phyloP scores from a whole-genome alignment of 2,329 filamentous ascomycete genomes.

The Aspergillus sp. region DNA sequence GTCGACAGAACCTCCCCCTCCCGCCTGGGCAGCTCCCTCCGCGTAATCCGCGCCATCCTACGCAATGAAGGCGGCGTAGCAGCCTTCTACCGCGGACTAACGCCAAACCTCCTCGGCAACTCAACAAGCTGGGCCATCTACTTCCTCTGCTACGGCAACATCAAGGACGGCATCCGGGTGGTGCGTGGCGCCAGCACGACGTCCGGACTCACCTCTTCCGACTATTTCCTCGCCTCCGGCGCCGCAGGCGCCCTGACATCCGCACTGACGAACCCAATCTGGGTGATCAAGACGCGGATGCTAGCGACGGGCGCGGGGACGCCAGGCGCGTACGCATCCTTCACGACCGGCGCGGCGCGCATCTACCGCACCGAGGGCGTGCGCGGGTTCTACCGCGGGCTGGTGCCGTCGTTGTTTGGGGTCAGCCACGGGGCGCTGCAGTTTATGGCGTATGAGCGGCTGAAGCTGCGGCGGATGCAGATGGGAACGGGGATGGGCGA shows the following conservation, averaged over 20 bases:
- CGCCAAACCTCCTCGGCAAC: slow-evolving; percentile 88
- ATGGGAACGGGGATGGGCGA: slow-evolving; percentile 24
- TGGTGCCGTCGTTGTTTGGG: slow-evolving; percentile 78
- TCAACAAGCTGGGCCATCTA: slow-evolving; percentile 88
- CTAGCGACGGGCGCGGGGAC: slow-evolving; percentile 74
- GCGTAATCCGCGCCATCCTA: slow-evolving; percentile 53
- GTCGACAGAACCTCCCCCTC: slow-evolving; percentile 52
- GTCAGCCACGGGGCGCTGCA: slow-evolving; percentile 92
- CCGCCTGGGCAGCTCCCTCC: slow-evolving; percentile 53
- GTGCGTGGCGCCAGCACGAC: slow-evolving; percentile 31
- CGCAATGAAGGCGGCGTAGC: slow-evolving; percentile 57
- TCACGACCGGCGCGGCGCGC: slow-evolving; percentile 66
- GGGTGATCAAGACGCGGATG: slow-evolving; percentile 99
- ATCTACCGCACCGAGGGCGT: slow-evolving; percentile 72
- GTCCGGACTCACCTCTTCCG: slow-evolving; percentile 55
- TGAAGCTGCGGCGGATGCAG: slow-evolving; percentile 62
- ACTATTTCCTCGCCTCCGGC: slow-evolving; percentile 79
- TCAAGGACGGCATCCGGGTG: slow-evolving; percentile 54
- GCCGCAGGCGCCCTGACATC: slow-evolving; percentile 71
- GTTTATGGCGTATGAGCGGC: slow-evolving; percentile 87
- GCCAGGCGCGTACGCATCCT: slow-evolving; percentile 76
- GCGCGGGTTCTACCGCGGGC: slow-evolving; percentile 81
- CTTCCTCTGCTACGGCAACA: slow-evolving; percentile 71
- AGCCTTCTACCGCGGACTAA: slow-evolving; percentile 84
- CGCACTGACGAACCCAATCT: slow-evolving; percentile 87